A percentile compares a stretch with the other conserved stretches of the same genome.
phyloP scores from a whole-genome alignment of 2,329 filamentous ascomycete species.

The Aureobasidium melanogenum region DNA sequence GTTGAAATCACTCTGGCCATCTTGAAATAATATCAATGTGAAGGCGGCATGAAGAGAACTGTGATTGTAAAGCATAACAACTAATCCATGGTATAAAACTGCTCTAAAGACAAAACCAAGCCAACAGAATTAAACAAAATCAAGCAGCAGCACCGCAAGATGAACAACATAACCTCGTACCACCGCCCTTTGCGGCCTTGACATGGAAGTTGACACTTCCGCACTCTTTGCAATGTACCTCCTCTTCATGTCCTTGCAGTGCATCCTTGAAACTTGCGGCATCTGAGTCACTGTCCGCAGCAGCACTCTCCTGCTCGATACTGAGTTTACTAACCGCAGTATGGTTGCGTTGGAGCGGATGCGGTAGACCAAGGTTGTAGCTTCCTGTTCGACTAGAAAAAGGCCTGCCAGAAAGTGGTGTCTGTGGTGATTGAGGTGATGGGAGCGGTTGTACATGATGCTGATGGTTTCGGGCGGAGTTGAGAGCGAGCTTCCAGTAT shows the following conservation, averaged over 20 bases:
- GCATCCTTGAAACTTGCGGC: constrained; percentile 39
- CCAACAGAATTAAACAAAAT: background rate
- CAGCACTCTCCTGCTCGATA: constrained; percentile 34
- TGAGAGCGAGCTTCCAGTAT: constrained; percentile 40
- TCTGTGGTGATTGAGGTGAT: background rate
- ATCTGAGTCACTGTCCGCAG: constrained; percentile 32
- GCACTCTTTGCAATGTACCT: constrained; percentile 45
- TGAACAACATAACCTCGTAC: constrained; percentile 53
- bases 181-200: constrained; percentile 42
- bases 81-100: background rate
- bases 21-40: background rate
- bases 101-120: background rate
- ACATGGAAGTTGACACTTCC: constrained; percentile 54
- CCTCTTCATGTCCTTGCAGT: constrained; percentile 25
- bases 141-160: constrained; percentile 33
- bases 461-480: constrained; percentile 11
- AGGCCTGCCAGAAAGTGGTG: background rate
- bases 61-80: background rate
- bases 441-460: background rate
- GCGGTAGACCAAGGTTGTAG: constrained; percentile 10
- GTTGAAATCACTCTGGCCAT: background rate
- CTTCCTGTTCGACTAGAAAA: background rate
- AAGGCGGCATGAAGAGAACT: background rate
- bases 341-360: constrained; percentile 26
- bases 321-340: constrained; percentile 49